phyloP scores from a whole-genome alignment of 345 rosid genomes.

The Physaria fendleri region DNA sequence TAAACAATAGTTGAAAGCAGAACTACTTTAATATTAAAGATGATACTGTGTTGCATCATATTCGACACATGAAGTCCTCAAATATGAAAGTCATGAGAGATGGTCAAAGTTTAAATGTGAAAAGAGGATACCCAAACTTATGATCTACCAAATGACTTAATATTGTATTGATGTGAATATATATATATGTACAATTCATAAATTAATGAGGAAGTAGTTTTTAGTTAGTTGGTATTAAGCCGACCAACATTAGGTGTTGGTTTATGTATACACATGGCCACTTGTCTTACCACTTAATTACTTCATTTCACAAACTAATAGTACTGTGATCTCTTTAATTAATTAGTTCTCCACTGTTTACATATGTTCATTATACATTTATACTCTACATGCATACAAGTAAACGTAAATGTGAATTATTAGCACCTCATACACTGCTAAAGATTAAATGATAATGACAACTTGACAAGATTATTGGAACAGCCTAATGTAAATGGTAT shows the following conservation, averaged over 20 bases:
- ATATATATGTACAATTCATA: slow-evolving; percentile 10
- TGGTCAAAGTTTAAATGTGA: too few relatives aligned
- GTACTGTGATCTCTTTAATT: background rate
- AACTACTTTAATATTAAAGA: too few relatives aligned
- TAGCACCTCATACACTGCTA: too few relatives aligned
- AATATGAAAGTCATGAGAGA: too few relatives aligned
- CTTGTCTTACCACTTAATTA: slow-evolving; percentile 11
- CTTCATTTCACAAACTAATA: background rate
- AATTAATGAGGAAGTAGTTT: slow-evolving; percentile 24
- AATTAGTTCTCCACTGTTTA: background rate
- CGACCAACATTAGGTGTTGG: slow-evolving; percentile 24
- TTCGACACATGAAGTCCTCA: too few relatives aligned
- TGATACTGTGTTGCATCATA: too few relatives aligned
- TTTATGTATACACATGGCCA: slow-evolving; percentile 28
- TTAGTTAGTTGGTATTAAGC: slow-evolving; percentile 29
- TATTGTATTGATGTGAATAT: background rate
- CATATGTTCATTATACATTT: background rate
- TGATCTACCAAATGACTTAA: too few relatives aligned
- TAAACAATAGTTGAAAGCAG: background rate
- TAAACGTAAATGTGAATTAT: background rate
- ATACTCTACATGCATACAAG: background rate
- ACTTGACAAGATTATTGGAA: background rate
- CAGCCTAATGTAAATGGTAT: slow-evolving; percentile 5
- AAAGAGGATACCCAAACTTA: too few relatives aligned
- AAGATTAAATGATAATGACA: background rate